Base-by-base conservation (phyloP, 495 filamentous ascomycete species). In the Daldinia vernicosa region DNA sequence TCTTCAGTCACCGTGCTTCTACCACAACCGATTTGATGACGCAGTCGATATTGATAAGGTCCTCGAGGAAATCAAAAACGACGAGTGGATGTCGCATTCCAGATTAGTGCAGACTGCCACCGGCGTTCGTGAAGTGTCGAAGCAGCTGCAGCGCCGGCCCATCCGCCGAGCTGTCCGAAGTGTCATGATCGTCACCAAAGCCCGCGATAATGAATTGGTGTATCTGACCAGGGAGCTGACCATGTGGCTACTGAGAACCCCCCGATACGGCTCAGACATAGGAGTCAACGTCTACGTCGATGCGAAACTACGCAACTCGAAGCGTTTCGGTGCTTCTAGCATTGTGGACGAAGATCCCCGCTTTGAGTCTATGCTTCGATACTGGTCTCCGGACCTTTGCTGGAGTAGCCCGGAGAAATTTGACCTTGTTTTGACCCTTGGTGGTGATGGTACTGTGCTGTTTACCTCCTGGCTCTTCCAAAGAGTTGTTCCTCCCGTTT, bases 111-210 rank as follows among this genome's bases (percentile, higher is more conserved):
- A 97, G 79, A 99, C 96, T 0, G 96, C 96, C 32, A 95, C 93
- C 0, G 91, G 93, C 22, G 96, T 99, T 9, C 88, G 95, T 6
- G 95, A 99, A 77, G 94, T 98, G 2, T 95, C 94, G 2, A 93
- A 94, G 78, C 95, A 98, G 79, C 83, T 99, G 54, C 93, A 95
- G 79, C 88, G 95, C 45, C 85, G 92, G 30, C 93, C 94, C 14
- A 92, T 98, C 80, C 93, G 90, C 77, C 88, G 93, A 55, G 93
- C 92, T 1, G 94, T 98, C 35, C 87, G 86, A 64, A 97, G 90
- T 77, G 88, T 99, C 63, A 97, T 99, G 93, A 94, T 99, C 70
- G 88, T 99, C 30, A 99, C 96, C 63, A 99, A 98, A 80, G 94
- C 96, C 26, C 87, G 93, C 51, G 96, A 99, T 78, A 97, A 97